phyloP scores from a whole-genome alignment of 306 rosid genomes.

The Ziziphus jujuba region DNA sequence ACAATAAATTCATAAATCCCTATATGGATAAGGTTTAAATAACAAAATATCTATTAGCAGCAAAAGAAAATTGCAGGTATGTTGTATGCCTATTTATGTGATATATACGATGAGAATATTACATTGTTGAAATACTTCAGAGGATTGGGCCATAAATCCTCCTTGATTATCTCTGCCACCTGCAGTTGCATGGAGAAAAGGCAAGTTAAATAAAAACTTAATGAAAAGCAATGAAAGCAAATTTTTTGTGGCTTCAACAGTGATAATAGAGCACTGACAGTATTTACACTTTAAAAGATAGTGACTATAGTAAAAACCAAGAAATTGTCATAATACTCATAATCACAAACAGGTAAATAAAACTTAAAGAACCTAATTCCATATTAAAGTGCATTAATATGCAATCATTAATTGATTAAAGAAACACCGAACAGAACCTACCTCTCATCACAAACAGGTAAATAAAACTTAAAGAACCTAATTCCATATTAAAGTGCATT shows the following conservation, averaged over 20 bases:
- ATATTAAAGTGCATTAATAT: background rate
- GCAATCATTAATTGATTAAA: background rate
- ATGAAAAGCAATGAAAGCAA: background rate
- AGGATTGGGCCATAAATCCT: constrained; percentile 80
- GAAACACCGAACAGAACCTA: background rate
- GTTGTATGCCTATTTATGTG: too few species aligned
- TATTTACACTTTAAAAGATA: background rate
- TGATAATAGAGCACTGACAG: background rate
- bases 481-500: background rate
- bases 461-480: background rate
- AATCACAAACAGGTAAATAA: background rate
- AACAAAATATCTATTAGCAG: background rate
- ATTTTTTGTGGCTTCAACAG: background rate
- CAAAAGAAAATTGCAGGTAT: background rate
- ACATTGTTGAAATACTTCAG: constrained; percentile 67
- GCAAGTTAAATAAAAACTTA: background rate
- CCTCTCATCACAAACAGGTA: constrained; percentile 37
- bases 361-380: background rate
- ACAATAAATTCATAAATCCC: constrained; percentile 8
- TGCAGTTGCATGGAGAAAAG: constrained; percentile 35
- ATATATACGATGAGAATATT: constrained; percentile 16
- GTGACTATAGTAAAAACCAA: background rate
- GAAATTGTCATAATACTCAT: background rate
- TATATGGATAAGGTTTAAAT: background rate
- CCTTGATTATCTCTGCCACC: constrained; percentile 68